Evolutionary conservation across 1,139 yeast species (phyloP).

Genomic region (Ashbya aceris): DNA sequence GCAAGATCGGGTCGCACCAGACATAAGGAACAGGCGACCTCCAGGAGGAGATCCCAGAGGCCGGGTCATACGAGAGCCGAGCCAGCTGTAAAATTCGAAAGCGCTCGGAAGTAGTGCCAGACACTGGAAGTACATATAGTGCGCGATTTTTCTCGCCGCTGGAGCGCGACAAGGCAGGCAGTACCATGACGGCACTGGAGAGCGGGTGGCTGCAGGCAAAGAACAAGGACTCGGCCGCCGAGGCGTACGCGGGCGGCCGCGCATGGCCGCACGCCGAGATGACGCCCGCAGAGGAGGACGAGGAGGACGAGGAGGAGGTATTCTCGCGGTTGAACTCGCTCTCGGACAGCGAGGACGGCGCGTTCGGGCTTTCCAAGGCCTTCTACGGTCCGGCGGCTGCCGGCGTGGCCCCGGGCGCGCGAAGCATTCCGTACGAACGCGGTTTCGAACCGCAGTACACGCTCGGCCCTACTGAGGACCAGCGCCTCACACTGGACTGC

Average conservation of each 20-base stretch:
- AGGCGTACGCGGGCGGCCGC: neutral
- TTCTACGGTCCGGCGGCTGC: neutral
- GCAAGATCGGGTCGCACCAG: too few relatives aligned
- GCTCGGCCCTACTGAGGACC: too few relatives aligned
- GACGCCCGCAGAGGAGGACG: slow-evolving; percentile 1
- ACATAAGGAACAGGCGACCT: too few relatives aligned
- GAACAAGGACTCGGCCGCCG: slow-evolving; percentile 1
- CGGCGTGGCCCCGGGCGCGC: too few relatives aligned
- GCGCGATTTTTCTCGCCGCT: neutral
- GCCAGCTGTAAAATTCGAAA: too few relatives aligned
- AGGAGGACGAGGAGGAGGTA: slow-evolving; percentile 2
- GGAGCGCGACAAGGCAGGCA: neutral
- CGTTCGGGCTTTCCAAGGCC: slow-evolving; percentile 1
- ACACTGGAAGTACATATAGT: too few relatives aligned
- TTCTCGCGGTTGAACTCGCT: slow-evolving; percentile 3
- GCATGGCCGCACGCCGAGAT: neutral
- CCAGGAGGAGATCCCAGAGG: too few relatives aligned
- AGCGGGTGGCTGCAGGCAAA: slow-evolving; percentile 1
- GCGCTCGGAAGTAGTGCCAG: too few relatives aligned
- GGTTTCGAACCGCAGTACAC: too few relatives aligned
- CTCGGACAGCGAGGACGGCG: slow-evolving; percentile 3
- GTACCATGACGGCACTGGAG: slow-evolving; percentile 4
- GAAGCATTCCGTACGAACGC: too few relatives aligned
- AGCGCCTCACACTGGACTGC: too few relatives aligned
- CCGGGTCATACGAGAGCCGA: too few relatives aligned